Percentiles rank a stretch among this genome's conserved stretches.
phyloP scores from a whole-genome alignment of 2,329 filamentous ascomycete genomes.

The Stagonosporopsis chrysanthemi region DNA sequence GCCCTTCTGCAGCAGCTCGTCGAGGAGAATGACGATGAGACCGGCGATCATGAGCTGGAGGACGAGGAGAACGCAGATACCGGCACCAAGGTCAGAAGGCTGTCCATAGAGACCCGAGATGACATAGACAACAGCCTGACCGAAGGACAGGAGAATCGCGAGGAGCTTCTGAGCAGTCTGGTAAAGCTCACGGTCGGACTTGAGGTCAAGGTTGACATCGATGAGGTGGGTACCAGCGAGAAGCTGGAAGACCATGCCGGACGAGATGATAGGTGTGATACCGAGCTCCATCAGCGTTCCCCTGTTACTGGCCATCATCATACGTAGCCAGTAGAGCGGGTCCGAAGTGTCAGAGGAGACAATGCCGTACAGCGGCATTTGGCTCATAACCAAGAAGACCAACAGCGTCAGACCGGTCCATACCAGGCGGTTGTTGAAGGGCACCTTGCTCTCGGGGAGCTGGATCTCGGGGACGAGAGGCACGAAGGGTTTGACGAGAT shows the following conservation, averaged over 20 bases:
- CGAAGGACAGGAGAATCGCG: conserved; percentile 96
- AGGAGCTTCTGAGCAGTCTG: conserved; percentile 95
- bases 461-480: conserved; percentile 97
- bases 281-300: conserved; percentile 96
- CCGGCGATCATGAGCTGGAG: conserved; percentile 97
- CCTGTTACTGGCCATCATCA: conserved; percentile 99
- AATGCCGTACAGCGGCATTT: conserved; percentile 96
- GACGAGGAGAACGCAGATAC: conserved; percentile 97
- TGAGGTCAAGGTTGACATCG: conserved; percentile 99
- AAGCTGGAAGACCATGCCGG: conserved; percentile 99
- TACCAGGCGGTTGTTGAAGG: conserved; percentile 84
- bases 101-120: conserved; percentile 93
- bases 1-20: conserved; percentile 98
- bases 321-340: conserved; percentile 98
- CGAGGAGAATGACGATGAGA: conserved; percentile 97
- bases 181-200: conserved; percentile 99
- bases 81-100: conserved; percentile 93
- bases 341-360: conserved; percentile 96
- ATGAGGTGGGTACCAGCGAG: conserved; percentile 99
- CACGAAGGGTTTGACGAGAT: conserved; percentile 99
- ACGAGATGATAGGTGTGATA: conserved; percentile 98
- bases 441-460: conserved; percentile 91
- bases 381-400: conserved; percentile 99
- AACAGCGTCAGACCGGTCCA: conserved; percentile 75
- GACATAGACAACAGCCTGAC: conserved; percentile 97